These are phyloP conservation scores for Teunomyces funiuensis DNA, from an alignment of 805 yeast species.

Conservation along the genomic window DNA sequence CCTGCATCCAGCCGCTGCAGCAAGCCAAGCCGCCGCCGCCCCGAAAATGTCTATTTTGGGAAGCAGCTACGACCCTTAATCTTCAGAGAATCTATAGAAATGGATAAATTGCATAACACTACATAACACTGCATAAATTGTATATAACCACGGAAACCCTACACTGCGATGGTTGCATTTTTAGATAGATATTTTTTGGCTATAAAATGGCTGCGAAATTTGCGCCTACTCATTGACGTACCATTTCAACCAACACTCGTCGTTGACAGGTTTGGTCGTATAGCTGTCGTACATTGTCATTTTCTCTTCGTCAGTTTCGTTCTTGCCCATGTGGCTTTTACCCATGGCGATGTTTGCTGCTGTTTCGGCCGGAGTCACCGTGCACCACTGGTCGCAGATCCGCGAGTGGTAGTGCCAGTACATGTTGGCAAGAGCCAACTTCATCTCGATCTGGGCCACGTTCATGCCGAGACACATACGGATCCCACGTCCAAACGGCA, in stretches of 20 bases:
- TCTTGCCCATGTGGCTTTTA: constrained; percentile 13
- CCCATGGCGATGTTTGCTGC: constrained; percentile 17
- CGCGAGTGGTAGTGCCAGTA: constrained; percentile 48
- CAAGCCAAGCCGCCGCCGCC: too few relatives aligned
- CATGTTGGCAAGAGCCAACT: constrained; percentile 52
- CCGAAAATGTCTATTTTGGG: too few relatives aligned
- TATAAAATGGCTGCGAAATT: constrained; percentile 2
- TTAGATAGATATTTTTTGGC: too few relatives aligned
- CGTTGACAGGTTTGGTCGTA: constrained; percentile 51
- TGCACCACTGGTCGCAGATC: constrained; percentile 47
- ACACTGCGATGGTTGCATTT: too few relatives aligned
- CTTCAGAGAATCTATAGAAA: too few relatives aligned
- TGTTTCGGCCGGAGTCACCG: constrained; percentile 15
- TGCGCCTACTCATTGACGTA: constrained; percentile 11
- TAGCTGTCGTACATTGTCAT: constrained; percentile 60
- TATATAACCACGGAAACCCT: too few relatives aligned
- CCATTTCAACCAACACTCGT: constrained; percentile 54
- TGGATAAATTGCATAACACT: too few relatives aligned
- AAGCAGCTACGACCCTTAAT: too few relatives aligned
- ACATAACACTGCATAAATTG: too few relatives aligned
- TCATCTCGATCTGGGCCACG: constrained; percentile 65
- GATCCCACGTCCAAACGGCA: constrained; percentile 73
- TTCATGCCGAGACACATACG: constrained; percentile 76
- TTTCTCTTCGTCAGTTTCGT: constrained; percentile 41
- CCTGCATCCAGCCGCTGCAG: neutral